Evolutionary conservation across 495 filamentous ascomycete genomes (phyloP), one percentile per base, ranked within the genome.

Genomic region (Talaromyces liani): DNA sequence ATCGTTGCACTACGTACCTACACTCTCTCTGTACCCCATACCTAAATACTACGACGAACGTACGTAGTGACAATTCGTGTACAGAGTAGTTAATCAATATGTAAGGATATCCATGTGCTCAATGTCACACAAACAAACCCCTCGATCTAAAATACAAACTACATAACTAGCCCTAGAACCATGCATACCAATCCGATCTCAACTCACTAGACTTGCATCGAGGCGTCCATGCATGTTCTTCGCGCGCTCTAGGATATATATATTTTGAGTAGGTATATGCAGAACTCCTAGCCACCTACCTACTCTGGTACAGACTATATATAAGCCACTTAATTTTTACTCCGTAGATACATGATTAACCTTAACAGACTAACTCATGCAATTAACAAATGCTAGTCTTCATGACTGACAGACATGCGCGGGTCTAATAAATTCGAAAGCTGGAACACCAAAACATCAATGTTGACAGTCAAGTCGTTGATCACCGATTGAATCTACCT

Each of bases 151-250:
- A 36, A 36, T 9, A 36, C 33, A 3, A 18, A n/a, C 9, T 45
- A 24, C 22, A 2, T 24, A 45, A 18, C 39, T 36, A 36, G 33
- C 33, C 33, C 33, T 36, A 36, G 33, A 36, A 36, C 39, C 39
- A 45, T n/a, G 39, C 39, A 45, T 45, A n/a, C 39, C 39, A 45
- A 45, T 45, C 39, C 6, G 39, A 45, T 45, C 39, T 36, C 33
- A 45, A n/a, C 5, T 45, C 16, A 45, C 33, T 20, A 49, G 18
- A 18, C 45, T 18, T 49, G 45, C 45, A 49, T 49, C 45, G 45
- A 47, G 45, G n/a, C 16, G n/a, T 49, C 77, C 72, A 78, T 78
- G 75, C 77, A 77, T 74, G 60, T 79, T 78, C 75, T 77, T 69
- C 73, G 73, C 64, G 71, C 65, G 71, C 70, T 77, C 71, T 70